A percentile compares a stretch with the other conserved stretches of the same genome.
Evolutionary conservation across 1,284 basidiomycete genomes (phyloP).

Genomic region (Marasmius fiardii): DNA sequence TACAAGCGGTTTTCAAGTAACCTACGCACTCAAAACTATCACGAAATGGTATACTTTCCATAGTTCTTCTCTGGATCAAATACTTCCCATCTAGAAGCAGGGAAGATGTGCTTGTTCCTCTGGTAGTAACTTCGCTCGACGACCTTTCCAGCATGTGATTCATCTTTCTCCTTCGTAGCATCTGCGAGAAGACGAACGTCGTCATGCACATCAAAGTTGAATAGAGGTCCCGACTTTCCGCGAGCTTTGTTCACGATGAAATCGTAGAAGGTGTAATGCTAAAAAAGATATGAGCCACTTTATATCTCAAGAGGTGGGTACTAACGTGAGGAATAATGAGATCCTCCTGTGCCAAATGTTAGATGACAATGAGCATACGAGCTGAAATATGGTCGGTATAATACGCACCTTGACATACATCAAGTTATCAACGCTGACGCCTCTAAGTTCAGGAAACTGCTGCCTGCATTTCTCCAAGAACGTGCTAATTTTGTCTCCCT

Average conservation of each 20-base stretch:
- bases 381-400: neutral
- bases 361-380: neutral
- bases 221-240: slow-evolving; percentile 96
- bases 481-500: slow-evolving; percentile 88
- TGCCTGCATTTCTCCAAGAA: slow-evolving; percentile 93
- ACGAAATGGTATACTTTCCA: slow-evolving; percentile 83
- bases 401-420: slow-evolving; percentile 93
- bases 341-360: slow-evolving; percentile 93
- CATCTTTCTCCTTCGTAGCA: slow-evolving; percentile 95
- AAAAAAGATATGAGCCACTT: slow-evolving; percentile 19
- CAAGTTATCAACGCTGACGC: slow-evolving; percentile 90
- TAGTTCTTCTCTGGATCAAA: slow-evolving; percentile 92
- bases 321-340: slow-evolving; percentile 89
- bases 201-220: slow-evolving; percentile 99
- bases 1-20: neutral
- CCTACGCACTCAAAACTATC: slow-evolving; percentile 13
- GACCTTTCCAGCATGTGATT: slow-evolving; percentile 98
- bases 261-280: slow-evolving; percentile 99
- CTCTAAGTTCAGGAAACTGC: slow-evolving; percentile 90
- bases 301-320: slow-evolving; percentile 1
- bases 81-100: slow-evolving; percentile 93
- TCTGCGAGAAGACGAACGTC: slow-evolving; percentile 95
- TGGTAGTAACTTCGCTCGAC: slow-evolving; percentile 97
- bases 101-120: slow-evolving; percentile 97
- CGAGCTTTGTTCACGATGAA: slow-evolving; percentile 98